phyloP scores from a whole-genome alignment of 116 monocot species.

The Cymodocea nodosa region DNA sequence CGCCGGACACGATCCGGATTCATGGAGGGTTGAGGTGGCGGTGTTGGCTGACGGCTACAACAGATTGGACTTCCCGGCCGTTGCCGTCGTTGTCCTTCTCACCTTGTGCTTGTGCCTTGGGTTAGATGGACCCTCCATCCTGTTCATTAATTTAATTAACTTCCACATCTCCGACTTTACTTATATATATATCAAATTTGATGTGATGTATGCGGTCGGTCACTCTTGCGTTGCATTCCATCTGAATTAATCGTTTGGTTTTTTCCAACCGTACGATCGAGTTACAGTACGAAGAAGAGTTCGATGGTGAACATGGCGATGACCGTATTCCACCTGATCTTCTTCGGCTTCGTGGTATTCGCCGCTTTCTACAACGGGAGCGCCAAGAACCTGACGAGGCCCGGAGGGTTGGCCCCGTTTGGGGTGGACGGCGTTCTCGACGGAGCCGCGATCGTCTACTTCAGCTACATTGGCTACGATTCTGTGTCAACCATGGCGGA shows the following conservation, averaged over 20 bases:
- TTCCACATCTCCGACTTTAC: too few relatives aligned
- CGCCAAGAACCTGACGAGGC: conserved; percentile 27
- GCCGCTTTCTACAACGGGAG: conserved; percentile 54
- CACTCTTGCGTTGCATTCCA: too few relatives aligned
- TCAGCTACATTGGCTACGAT: conserved; percentile 80
- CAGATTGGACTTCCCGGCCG: conserved; percentile 40
- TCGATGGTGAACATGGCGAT: conserved; percentile 48
- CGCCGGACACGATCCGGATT: conserved; percentile 12
- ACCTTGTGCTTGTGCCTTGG: background rate
- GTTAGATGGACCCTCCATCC: background rate
- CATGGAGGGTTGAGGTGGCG: conserved; percentile 42
- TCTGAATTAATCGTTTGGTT: too few relatives aligned
- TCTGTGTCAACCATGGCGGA: conserved; percentile 68
- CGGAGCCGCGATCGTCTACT: conserved; percentile 65
- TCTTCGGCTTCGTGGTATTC: conserved; percentile 51
- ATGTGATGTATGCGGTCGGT: too few relatives aligned
- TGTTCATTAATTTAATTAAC: background rate
- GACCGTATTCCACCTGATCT: conserved; percentile 55
- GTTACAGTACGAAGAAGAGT: conserved; percentile 70
- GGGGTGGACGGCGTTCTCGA: conserved; percentile 48
- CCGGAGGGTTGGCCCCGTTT: conserved; percentile 49
- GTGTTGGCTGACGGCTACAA: conserved; percentile 48
- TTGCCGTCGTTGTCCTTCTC: conserved; percentile 30
- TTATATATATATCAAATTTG: too few relatives aligned
- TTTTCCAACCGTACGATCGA: too few relatives aligned